These are phyloP conservation scores for Xylaria sp. DNA, from an alignment of 2,329 filamentous ascomycete species.

Conservation along the genomic window DNA sequence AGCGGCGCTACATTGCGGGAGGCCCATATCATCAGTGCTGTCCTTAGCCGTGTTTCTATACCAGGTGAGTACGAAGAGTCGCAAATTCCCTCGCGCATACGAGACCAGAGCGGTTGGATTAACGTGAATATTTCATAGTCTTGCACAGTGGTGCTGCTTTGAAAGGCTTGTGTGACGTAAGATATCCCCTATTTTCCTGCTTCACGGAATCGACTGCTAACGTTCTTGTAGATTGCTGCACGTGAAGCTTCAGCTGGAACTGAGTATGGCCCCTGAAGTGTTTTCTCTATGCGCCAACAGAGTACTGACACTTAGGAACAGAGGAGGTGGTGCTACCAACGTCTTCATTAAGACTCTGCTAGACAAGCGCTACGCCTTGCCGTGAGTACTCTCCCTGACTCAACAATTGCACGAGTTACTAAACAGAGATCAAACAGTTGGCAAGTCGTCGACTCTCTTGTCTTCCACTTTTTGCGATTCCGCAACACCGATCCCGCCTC, in stretches of 20 bases:
- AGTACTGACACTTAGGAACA: slow-evolving; percentile 1
- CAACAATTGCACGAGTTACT: not conserved
- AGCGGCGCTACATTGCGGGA: slow-evolving; percentile 83
- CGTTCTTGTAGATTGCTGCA: slow-evolving; percentile 58
- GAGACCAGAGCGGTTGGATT: not conserved
- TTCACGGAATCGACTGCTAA: not conserved
- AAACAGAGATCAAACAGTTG: slow-evolving; percentile 39
- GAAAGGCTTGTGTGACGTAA: slow-evolving; percentile 75
- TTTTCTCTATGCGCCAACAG: not conserved
- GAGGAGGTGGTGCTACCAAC: slow-evolving; percentile 81
- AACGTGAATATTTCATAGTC: slow-evolving; percentile 5
- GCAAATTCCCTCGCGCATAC: not conserved
- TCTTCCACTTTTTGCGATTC: slow-evolving; percentile 95
- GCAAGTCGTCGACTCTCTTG: slow-evolving; percentile 87
- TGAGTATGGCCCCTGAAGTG: slow-evolving; percentile 41
- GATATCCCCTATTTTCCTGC: not conserved
- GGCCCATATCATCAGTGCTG: slow-evolving; percentile 83
- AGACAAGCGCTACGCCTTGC: slow-evolving; percentile 95
- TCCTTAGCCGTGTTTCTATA: slow-evolving; percentile 47
- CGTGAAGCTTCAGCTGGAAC: slow-evolving; percentile 74
- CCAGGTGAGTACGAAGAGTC: slow-evolving; percentile 11
- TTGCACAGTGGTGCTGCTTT: slow-evolving; percentile 75
- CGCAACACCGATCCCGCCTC: slow-evolving; percentile 60
- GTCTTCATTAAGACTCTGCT: slow-evolving; percentile 89
- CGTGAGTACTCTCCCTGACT: slow-evolving; percentile 67